phyloP scores from a whole-genome alignment of 192 early-diverging fungal species.

The Phlyctochytrium planicorne region DNA sequence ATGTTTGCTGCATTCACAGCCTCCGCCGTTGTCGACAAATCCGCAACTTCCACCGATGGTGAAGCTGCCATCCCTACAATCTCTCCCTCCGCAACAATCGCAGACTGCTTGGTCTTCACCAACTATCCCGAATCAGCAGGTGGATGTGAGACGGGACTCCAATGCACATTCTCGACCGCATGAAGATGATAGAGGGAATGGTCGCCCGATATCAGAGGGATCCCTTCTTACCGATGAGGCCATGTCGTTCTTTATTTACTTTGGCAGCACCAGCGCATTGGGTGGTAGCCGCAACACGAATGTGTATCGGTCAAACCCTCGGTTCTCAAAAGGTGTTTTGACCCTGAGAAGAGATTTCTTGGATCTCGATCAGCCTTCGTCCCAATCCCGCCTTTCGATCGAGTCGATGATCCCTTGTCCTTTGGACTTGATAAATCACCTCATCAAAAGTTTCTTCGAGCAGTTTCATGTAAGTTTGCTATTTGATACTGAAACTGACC shows the following conservation, averaged over 20 bases:
- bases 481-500: background rate
- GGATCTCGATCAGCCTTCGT: no score
- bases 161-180: no score
- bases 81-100: background rate
- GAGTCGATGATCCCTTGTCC: background rate
- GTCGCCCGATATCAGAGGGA: no score
- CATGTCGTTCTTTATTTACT: background rate
- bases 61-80: background rate
- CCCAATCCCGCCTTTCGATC: background rate
- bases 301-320: background rate
- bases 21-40: background rate
- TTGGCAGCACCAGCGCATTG: background rate
- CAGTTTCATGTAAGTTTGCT: background rate
- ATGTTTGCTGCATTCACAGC: no score
- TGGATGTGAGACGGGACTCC: background rate
- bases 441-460: background rate
- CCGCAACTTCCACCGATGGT: conserved; percentile 1
- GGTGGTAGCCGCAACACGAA: no score
- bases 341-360: background rate
- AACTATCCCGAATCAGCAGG: background rate
- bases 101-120: background rate
- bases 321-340: conserved; percentile 1
- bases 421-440: background rate
- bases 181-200: no score
- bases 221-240: background rate